A percentile compares a stretch with the other conserved stretches of the same genome.
phyloP scores from a whole-genome alignment of 2,329 filamentous ascomycete species.

The Aspergillus niger region DNA sequence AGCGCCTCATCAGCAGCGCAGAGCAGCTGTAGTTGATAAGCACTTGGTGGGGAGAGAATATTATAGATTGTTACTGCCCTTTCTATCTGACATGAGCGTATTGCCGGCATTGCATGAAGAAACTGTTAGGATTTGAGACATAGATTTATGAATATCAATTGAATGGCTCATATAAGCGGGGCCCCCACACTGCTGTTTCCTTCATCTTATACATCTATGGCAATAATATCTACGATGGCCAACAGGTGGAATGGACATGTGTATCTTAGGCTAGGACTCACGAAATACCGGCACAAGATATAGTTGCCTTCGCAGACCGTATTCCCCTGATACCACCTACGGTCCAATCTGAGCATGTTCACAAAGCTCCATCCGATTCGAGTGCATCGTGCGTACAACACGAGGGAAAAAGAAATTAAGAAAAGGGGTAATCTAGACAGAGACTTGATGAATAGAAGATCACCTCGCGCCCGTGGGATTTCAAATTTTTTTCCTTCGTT shows the following conservation, averaged over 20 bases:
- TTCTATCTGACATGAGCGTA: not conserved
- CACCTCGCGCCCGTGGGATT: constrained; percentile 28
- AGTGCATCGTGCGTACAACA: not conserved
- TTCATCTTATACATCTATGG: not conserved
- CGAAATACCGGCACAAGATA: not conserved
- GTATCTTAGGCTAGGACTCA: not conserved
- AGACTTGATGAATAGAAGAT: not conserved
- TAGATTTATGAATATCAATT: not conserved
- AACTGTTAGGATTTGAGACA: not conserved
- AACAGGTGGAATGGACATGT: not conserved
- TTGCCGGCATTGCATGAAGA: not conserved
- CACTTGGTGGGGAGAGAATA: not conserved
- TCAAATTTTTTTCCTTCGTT: constrained; percentile 30
- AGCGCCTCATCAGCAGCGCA: constrained; percentile 34
- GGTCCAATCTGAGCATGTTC: not conserved
- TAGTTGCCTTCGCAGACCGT: not conserved
- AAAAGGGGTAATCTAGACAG: not conserved
- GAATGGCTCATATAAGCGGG: not conserved
- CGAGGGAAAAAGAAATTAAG: no score
- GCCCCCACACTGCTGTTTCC: not conserved
- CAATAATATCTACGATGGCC: not conserved
- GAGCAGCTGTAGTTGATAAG: constrained; percentile 27
- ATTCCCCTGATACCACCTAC: not conserved
- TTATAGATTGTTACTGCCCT: not conserved
- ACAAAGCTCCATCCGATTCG: not conserved